Evolutionary conservation across 2,329 filamentous ascomycete genomes (phyloP).

Genomic region (Ramularia collo-cygni): DNA sequence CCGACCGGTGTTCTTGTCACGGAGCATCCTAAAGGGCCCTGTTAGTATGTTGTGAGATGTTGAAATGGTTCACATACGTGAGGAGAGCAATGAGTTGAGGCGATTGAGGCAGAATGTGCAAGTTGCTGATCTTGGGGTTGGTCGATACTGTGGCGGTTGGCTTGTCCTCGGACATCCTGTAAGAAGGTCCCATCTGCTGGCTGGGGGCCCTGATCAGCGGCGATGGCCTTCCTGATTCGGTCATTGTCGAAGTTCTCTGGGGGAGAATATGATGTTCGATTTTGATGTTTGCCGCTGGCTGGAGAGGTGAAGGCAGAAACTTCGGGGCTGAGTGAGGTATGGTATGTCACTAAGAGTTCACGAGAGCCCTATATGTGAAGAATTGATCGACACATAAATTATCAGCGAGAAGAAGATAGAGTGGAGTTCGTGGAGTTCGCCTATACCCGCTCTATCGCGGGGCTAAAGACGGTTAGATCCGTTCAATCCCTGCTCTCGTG

Average conservation of each 20-base stretch:
- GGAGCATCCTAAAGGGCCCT: constrained; percentile 67
- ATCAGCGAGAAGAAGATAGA: too few species aligned
- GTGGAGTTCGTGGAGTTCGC: too few species aligned
- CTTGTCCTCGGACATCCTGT: constrained; percentile 68
- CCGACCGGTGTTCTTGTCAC: constrained; percentile 79
- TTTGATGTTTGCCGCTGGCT: too few species aligned
- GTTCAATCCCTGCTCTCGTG: too few species aligned
- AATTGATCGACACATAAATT: too few species aligned
- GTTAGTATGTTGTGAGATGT: not conserved
- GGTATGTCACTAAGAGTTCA: too few species aligned
- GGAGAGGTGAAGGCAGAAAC: too few species aligned
- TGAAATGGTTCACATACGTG: constrained; percentile 65
- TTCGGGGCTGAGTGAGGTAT: too few species aligned
- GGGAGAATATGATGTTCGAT: not conserved
- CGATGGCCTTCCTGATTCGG: constrained; percentile 11
- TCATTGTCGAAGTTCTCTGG: constrained; percentile 3
- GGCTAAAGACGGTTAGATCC: too few species aligned
- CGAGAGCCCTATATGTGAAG: too few species aligned
- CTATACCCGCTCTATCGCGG: too few species aligned
- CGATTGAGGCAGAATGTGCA: constrained; percentile 84
- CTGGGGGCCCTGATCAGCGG: constrained; percentile 32
- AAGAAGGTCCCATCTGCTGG: constrained; percentile 70
- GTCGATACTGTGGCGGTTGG: constrained; percentile 69
- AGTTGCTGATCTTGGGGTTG: constrained; percentile 72
- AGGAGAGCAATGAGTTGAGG: constrained; percentile 94